A percentile compares a stretch with the other conserved stretches of the same genome.
Conservation (phyloP, 176 grass and related monocot genomes). For the Cocos nucifera region DNA sequence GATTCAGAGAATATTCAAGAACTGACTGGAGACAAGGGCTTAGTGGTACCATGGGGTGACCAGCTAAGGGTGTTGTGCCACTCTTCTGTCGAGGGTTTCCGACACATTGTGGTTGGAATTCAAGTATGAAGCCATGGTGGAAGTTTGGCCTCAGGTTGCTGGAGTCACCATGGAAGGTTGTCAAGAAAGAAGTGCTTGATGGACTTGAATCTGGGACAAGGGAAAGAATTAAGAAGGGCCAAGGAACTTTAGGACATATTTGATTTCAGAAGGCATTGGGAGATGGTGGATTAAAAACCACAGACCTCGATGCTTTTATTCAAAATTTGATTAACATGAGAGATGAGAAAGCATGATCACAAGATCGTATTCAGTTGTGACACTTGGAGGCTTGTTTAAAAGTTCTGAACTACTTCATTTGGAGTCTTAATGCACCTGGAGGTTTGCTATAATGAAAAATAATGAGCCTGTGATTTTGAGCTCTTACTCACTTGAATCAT, state of each 20-base stretch:
- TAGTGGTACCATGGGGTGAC: constrained; percentile 61
- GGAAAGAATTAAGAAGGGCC: constrained; percentile 33
- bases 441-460: no score
- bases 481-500: no score
- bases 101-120: constrained; percentile 73
- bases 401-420: no score
- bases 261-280: no score
- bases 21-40: constrained; percentile 28
- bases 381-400: no score
- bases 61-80: constrained; percentile 52
- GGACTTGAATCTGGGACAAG: constrained; percentile 29
- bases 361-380: no score
- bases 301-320: no score
- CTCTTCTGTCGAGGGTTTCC: constrained; percentile 17
- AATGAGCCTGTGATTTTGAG: no score
- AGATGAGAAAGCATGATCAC: no score
- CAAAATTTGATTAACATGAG: no score
- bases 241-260: constrained; percentile 16
- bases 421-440: no score
- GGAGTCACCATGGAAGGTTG: constrained; percentile 27
- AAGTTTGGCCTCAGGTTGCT: constrained; percentile 45
- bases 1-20: constrained; percentile 7
- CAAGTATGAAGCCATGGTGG: constrained; percentile 34
- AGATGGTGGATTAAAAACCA: no score
- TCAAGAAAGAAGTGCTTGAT: constrained; percentile 37